Percentiles rank a stretch among this genome's conserved stretches.
Evolutionary conservation across 305 asterid species (phyloP).

Genomic region (Fraxinus xanthoxyloides): DNA sequence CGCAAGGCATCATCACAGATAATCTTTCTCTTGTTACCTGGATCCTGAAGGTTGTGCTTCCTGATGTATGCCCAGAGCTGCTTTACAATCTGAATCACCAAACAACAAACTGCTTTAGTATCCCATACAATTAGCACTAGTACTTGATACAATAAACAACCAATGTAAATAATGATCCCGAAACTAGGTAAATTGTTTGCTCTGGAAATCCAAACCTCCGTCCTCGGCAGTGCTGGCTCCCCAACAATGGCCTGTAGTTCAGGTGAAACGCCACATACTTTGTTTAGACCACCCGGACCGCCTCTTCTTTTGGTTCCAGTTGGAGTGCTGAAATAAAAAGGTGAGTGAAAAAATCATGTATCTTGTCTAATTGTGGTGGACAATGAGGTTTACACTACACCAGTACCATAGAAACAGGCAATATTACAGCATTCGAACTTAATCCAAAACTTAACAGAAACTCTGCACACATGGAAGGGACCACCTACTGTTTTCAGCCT

Average conservation of each 20-base stretch:
- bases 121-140: neutral
- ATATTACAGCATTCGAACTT: neutral
- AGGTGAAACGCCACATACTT: conserved; percentile 82
- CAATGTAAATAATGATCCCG: neutral
- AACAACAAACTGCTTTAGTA: conserved; percentile 8
- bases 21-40: conserved; percentile 64
- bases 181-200: neutral
- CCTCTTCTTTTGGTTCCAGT: conserved; percentile 77
- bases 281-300: conserved; percentile 80
- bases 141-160: neutral
- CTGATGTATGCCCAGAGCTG: conserved; percentile 72
- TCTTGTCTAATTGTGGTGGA: neutral
- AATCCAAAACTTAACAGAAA: neutral
- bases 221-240: conserved; percentile 71
- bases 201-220: conserved; percentile 52
- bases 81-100: conserved; percentile 48
- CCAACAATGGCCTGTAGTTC: conserved; percentile 77
- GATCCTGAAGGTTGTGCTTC: conserved; percentile 74
- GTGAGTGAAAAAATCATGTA: neutral
- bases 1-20: conserved; percentile 64
- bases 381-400: neutral
- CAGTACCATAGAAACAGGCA: neutral
- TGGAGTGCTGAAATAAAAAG: conserved; percentile 39
- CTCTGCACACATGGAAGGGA: neutral
- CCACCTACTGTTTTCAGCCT: neutral